Evolutionary conservation across 192 early-diverging fungal genomes (phyloP), one percentile per base, ranked within the genome.

Genomic region (Umbelopsis isabellina): DNA sequence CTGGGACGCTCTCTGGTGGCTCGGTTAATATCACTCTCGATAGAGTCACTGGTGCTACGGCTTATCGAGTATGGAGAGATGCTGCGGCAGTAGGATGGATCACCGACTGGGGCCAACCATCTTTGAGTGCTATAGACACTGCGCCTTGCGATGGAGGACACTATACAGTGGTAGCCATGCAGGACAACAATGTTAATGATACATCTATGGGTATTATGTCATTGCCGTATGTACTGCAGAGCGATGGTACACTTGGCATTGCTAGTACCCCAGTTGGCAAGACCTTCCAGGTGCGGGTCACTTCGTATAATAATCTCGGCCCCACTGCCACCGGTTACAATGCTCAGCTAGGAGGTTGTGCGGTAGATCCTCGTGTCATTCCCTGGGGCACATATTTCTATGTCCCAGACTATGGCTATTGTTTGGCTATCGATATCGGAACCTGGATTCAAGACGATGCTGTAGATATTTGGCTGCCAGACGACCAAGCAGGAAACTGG

Each of bases 391-490:
- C 55, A 11, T 61, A 61, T 18, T 61, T 61, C 4, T 61, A 61
- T n/a, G 55, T 61, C 13, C 55, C 55, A 16, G 55, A 61, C 13
- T 61, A 61, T 33, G 55, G 55, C 11, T 61, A 61, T 30, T 61
- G 55, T 13, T 25, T 61, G 21, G 55, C 55, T 12, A 61, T 33
- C 18, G 55, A 61, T 35, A 61, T 61, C 13, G 55, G 55, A 35
- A 61, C 55, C 3, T 61, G 55, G 55, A 61, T 61, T 35, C 55
- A 61, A n/a, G 55, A 61, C 16, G 33, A 61, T 61, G 55, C 55
- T 3, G 55, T 61, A 18, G 55, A 61, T 35, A 35, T 61, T 13
- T 61, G 55, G 55, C 27, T 61, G 2, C 55, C 55, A 2, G 55
- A 35, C 33, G 55, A 61, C 12, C 55, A 61, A 35, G 55, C 55